Percentiles rank a stretch among this genome's conserved stretches.
Conservation (phyloP, 1,284 basidiomycete genomes). For the Grifola frondosa region DNA sequence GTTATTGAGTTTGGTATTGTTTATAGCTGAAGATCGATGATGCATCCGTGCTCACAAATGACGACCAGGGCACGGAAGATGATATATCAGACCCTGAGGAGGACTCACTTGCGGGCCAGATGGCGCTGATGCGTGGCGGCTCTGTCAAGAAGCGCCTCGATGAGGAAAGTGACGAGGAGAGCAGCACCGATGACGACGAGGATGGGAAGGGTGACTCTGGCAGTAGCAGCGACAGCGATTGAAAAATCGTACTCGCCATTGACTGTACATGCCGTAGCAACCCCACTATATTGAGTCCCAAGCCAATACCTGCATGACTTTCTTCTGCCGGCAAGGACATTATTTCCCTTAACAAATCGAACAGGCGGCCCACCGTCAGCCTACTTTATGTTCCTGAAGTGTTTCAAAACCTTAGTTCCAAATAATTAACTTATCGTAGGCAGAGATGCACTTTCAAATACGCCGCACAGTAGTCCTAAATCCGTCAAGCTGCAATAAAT, state of each 20-base stretch:
- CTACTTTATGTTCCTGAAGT: no score
- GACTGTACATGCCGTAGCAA: no score
- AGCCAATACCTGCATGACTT: no score
- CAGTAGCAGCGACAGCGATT: slow-evolving; percentile 33
- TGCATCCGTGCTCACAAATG: slow-evolving; percentile 52
- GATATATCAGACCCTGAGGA: slow-evolving; percentile 97
- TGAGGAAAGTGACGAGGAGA: slow-evolving; percentile 47
- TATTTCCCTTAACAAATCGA: no score
- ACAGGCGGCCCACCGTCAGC: no score
- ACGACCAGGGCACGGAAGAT: slow-evolving; percentile 73
- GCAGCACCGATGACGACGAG: slow-evolving; percentile 47
- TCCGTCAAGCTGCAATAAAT: no score
- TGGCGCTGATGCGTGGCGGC: slow-evolving; percentile 95
- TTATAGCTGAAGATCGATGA: slow-evolving; percentile 82
- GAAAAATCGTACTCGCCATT: not conserved
- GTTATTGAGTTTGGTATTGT: not conserved
- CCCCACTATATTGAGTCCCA: no score
- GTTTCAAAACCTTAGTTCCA: no score
- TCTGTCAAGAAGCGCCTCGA: slow-evolving; percentile 66
- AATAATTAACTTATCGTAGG: no score
- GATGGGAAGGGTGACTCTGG: slow-evolving; percentile 47
- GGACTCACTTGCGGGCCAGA: slow-evolving; percentile 94
- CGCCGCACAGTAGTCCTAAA: no score
- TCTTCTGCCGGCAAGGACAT: no score
- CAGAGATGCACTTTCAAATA: no score